Conservation (phyloP, 257 asterid genomes). For the Pogostemon cablin region DNA sequence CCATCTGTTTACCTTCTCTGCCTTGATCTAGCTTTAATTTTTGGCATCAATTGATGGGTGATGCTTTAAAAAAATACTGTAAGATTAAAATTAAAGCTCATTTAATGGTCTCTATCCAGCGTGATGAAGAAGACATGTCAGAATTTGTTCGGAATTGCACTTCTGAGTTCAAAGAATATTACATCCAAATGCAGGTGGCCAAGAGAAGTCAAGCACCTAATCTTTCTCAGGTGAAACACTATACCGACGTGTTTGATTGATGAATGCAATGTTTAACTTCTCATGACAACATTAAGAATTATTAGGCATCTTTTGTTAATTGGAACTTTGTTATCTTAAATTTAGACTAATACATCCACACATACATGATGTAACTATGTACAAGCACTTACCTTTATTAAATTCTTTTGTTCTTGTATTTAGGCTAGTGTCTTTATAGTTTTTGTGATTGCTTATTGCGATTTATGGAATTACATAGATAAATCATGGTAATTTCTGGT, state of each 20-base stretch:
- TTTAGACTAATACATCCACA: not conserved
- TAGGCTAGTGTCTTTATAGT: not conserved
- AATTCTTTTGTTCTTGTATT: not conserved
- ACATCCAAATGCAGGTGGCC: constrained; percentile 97
- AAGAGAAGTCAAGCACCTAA: constrained; percentile 97
- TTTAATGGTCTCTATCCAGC: constrained; percentile 47
- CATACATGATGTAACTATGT: not conserved
- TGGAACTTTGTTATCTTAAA: not conserved
- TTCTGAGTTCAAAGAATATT: constrained; percentile 86
- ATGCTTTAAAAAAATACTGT: no score
- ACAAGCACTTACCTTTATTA: not conserved
- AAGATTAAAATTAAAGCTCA: not conserved
- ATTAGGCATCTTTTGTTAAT: not conserved
- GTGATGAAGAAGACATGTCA: constrained; percentile 86
- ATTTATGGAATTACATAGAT: not conserved
- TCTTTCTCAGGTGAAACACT: constrained; percentile 73
- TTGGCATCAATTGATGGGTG: no score
- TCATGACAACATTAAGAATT: not conserved
- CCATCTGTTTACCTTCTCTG: no score
- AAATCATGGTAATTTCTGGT: not conserved
- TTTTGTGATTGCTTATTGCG: not conserved
- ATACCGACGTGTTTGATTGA: constrained; percentile 20
- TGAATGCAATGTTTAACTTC: constrained; percentile 1
- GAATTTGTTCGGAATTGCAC: constrained; percentile 77
- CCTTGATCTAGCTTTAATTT: no score